phyloP scores from a whole-genome alignment of 805 yeast genomes.

The Saturnispora silvae region DNA sequence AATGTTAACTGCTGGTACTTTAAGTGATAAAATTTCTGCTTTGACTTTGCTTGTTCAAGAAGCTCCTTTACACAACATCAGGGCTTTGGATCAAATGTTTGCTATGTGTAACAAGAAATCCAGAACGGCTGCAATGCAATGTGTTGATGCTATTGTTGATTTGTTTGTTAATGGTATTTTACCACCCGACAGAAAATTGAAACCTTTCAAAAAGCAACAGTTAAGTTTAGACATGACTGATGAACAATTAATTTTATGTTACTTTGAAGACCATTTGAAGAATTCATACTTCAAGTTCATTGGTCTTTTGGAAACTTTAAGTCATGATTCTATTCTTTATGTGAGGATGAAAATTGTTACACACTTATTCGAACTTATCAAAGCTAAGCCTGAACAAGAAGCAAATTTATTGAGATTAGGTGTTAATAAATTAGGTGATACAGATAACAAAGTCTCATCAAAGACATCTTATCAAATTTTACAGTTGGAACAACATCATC shows the following conservation, averaged over 20 bases:
- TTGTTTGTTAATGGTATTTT: conserved; percentile 72
- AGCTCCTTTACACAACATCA: conserved; percentile 82
- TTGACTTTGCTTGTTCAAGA: conserved; percentile 87
- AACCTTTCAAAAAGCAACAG: conserved; percentile 70
- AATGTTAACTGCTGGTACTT: conserved; percentile 83
- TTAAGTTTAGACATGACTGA: conserved; percentile 35
- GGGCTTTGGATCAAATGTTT: conserved; percentile 70
- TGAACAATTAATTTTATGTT: conserved; percentile 58
- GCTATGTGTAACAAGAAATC: conserved; percentile 83
- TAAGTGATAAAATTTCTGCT: conserved; percentile 91
- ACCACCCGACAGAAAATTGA: conserved; percentile 78
- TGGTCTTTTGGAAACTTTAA: conserved; percentile 62
- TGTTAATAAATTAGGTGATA: conserved; percentile 89
- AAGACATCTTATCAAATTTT: conserved; percentile 75
- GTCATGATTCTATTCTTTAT: conserved; percentile 87
- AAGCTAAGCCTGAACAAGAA: conserved; percentile 92
- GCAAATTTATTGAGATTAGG: conserved; percentile 80
- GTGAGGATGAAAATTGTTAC: conserved; percentile 70
- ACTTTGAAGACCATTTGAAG: conserved; percentile 86
- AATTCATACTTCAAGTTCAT: conserved; percentile 63
- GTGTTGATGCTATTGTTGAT: conserved; percentile 84
- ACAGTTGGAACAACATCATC: conserved; percentile 81
- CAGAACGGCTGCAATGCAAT: conserved; percentile 85
- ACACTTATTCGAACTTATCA: conserved; percentile 70
- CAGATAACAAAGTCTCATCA: conserved; percentile 81